These are phyloP conservation scores for Phytophthora fragariaefolia DNA, from an alignment of 352 stramenopile genomes.

Conservation along the genomic window DNA sequence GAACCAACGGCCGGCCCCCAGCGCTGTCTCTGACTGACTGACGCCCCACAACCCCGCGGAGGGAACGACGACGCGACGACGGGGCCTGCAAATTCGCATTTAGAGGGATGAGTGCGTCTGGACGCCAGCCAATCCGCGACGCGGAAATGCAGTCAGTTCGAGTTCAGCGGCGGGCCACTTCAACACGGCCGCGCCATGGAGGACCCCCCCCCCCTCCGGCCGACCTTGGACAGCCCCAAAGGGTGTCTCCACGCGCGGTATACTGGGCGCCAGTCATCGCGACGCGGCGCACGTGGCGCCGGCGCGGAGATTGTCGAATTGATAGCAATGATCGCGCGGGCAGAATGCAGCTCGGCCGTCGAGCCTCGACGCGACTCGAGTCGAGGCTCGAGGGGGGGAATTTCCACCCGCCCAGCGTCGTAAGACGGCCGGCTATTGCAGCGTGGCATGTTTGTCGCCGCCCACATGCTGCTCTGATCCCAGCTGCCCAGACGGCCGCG, in stretches of 20 bases:
- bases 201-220: slow-evolving; percentile 6
- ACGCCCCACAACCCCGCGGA: slow-evolving; percentile 32
- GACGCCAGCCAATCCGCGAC: slow-evolving; percentile 16
- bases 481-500: slow-evolving; percentile 16
- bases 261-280: slow-evolving; percentile 22
- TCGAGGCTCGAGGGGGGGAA: slow-evolving; percentile 12
- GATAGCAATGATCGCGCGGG: slow-evolving; percentile 34
- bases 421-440: neutral
- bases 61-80: slow-evolving; percentile 33
- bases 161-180: slow-evolving; percentile 21
- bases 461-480: slow-evolving; percentile 32
- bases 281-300: slow-evolving; percentile 29
- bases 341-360: too few species aligned
- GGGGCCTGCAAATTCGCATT: slow-evolving; percentile 25
- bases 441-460: neutral
- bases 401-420: slow-evolving; percentile 19
- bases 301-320: slow-evolving; percentile 36
- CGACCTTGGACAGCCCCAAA: slow-evolving; percentile 15
- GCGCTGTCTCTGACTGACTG: too few species aligned
- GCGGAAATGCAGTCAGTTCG: slow-evolving; percentile 35
- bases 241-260: slow-evolving; percentile 13
- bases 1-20: too few species aligned
- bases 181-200: slow-evolving; percentile 18
- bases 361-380: too few species aligned
- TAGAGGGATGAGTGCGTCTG: neutral